Percentiles rank a stretch among this genome's conserved stretches.
These are phyloP conservation scores for Pascua sp. DNA, from an alignment of 1,284 basidiomycete genomes.

Conservation along the genomic window DNA sequence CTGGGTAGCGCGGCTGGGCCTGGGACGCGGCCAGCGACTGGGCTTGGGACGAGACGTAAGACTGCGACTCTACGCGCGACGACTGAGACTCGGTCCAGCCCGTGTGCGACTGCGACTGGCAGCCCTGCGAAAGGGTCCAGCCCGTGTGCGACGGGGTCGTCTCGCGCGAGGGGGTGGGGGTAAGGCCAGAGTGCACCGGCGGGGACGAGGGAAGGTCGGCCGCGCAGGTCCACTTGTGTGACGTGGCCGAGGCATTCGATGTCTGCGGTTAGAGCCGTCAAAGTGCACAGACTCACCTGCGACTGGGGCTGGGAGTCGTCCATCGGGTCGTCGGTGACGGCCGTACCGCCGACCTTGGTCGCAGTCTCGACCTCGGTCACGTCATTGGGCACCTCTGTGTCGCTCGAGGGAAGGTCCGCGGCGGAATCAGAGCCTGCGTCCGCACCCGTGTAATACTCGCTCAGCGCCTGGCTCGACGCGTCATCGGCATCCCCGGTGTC, in stretches of 20 bases:
- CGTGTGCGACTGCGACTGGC: background rate
- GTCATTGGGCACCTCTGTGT: background rate
- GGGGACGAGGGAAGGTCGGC: too few species aligned
- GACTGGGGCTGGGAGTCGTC: background rate
- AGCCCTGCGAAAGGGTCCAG: background rate
- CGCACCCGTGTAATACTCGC: background rate
- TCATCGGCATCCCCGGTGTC: background rate
- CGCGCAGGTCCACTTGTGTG: too few species aligned
- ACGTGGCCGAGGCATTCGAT: too few species aligned
- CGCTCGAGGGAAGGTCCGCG: too few species aligned
- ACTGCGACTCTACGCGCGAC: background rate
- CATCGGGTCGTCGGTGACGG: background rate
- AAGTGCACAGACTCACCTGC: too few species aligned
- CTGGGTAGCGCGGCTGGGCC: background rate
- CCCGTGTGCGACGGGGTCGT: too few species aligned
- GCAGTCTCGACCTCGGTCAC: background rate
- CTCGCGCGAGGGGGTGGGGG: too few species aligned
- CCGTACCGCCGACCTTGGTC: background rate
- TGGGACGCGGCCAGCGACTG: slow-evolving; percentile 1
- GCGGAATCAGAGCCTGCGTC: background rate
- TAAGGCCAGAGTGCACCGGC: too few species aligned
- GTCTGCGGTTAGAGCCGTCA: too few species aligned
- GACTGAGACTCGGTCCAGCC: background rate
- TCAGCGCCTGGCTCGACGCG: background rate
- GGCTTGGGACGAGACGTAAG: background rate